phyloP scores from a whole-genome alignment of 1,139 yeast genomes.

The Hansenula lynferdii region DNA sequence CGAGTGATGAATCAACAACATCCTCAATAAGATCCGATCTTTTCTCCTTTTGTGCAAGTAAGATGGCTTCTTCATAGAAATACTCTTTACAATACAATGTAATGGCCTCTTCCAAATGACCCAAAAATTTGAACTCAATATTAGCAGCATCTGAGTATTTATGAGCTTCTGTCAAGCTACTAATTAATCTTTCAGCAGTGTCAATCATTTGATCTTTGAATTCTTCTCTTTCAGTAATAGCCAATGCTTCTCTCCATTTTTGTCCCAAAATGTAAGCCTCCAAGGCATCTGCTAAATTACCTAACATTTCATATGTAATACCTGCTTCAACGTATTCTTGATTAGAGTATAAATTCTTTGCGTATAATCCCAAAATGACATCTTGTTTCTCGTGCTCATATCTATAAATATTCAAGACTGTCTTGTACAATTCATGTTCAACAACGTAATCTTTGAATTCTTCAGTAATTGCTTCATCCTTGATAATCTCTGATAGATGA shows the following conservation, averaged over 20 bases:
- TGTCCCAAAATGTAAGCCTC: constrained; percentile 65
- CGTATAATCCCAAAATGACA: constrained; percentile 55
- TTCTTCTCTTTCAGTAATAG: constrained; percentile 44
- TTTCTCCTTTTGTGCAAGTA: constrained; percentile 46
- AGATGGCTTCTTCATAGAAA: constrained; percentile 69
- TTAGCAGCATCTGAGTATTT: constrained; percentile 81
- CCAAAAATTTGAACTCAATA: constrained; percentile 59
- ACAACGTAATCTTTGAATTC: constrained; percentile 71
- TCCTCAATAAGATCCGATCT: constrained; percentile 45
- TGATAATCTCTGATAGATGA: constrained; percentile 53
- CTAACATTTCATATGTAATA: constrained; percentile 66
- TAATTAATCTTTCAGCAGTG: constrained; percentile 55
- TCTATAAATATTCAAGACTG: constrained; percentile 60
- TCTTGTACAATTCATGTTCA: constrained; percentile 64
- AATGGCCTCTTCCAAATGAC: constrained; percentile 59
- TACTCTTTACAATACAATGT: constrained; percentile 70
- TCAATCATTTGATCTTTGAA: constrained; percentile 34
- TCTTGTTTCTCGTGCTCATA: constrained; percentile 54
- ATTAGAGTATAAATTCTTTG: constrained; percentile 48
- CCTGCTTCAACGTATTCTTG: constrained; percentile 72
- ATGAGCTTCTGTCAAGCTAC: constrained; percentile 61
- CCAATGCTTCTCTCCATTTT: constrained; percentile 81
- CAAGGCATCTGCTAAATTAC: constrained; percentile 53
- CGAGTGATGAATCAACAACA: constrained; percentile 66
- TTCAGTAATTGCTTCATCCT: constrained; percentile 35